Evolutionary conservation across 2,329 filamentous ascomycete genomes (phyloP), one percentile per base, ranked within the genome.

Genomic region (Pseudocercospora cruenta): DNA sequence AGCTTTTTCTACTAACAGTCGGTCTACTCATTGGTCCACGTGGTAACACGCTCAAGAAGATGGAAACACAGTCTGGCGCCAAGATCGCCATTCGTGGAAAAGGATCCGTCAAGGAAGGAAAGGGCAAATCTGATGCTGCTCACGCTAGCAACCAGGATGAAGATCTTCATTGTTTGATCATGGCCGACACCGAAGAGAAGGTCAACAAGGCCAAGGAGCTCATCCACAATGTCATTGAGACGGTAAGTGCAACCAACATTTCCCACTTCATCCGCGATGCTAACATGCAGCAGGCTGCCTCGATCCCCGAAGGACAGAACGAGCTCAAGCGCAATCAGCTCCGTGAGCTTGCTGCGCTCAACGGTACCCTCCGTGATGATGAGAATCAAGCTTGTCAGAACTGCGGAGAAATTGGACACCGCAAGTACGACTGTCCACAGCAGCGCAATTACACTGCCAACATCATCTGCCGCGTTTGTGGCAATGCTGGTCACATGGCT

Each of bases 131-230:
- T 84, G 95, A 99, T 81, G 95, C 95, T 76, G 95, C 95, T 83
- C 95, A 99, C 82, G 93, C 94, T 80, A 98, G 95, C 87, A 99
- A 99, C 86, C 95, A 99, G 87, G 95, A 99, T 85, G 95, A 99
- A 83, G 95, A 99, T 80, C 86, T 99, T 65, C 95, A 99, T 82
- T 99, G 95, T 82, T 85, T 99, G 79, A 98, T 99, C 83, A 99
- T 99, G 95, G 95, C 95, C 77, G 95, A 99, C 78, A 98, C 94
- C 43, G 96, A 99, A 83, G 95, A 99, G 70, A 99, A 99, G 84
- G 94, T 99, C 79, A 96, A 96, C 85, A 99, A 98, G 82, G 95
- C 95, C 72, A 99, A 98, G 85, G 93, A 96, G 82, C 83, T 98
- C 68, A 97, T 99, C 70, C 94, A 99, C 82, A 97, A 98, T 73